Evolutionary conservation across 345 rosid species (phyloP).

Genomic region (Moricandia moricandioides): DNA sequence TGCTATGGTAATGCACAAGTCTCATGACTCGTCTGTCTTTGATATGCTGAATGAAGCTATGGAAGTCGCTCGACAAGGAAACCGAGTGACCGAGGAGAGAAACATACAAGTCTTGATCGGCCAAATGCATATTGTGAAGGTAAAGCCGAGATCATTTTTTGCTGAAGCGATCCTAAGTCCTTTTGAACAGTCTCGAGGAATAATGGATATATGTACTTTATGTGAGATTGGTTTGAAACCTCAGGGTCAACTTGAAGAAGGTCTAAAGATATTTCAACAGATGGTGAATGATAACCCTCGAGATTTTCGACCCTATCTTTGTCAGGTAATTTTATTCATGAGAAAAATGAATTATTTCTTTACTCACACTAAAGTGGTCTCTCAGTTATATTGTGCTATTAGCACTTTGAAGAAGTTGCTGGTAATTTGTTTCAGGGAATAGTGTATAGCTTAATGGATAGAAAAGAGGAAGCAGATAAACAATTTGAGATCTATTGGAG

Average conservation of each 20-base stretch:
- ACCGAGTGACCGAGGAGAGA: constrained; percentile 77
- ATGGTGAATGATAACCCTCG: constrained; percentile 73
- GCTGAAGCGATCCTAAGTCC: background rate
- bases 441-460: constrained; percentile 73
- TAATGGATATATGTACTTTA: background rate
- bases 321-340: constrained; percentile 58
- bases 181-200: background rate
- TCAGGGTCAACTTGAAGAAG: constrained; percentile 80
- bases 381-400: background rate
- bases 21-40: constrained; percentile 68
- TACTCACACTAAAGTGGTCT: background rate
- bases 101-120: constrained; percentile 76
- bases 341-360: background rate
- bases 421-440: constrained; percentile 60
- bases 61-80: constrained; percentile 50
- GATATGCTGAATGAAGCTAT: constrained; percentile 75
- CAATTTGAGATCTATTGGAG: constrained; percentile 68
- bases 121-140: constrained; percentile 84
- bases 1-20: constrained; percentile 92
- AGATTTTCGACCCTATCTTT: constrained; percentile 95
- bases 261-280: constrained; percentile 65
- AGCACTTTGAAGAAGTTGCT: background rate
- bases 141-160: constrained; percentile 23
- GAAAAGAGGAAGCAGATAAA: constrained; percentile 70
- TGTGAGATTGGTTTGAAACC: constrained; percentile 11